Evolutionary conservation across 2,329 filamentous ascomycete genomes (phyloP).

Genomic region (Diaporthe aspalathi): DNA sequence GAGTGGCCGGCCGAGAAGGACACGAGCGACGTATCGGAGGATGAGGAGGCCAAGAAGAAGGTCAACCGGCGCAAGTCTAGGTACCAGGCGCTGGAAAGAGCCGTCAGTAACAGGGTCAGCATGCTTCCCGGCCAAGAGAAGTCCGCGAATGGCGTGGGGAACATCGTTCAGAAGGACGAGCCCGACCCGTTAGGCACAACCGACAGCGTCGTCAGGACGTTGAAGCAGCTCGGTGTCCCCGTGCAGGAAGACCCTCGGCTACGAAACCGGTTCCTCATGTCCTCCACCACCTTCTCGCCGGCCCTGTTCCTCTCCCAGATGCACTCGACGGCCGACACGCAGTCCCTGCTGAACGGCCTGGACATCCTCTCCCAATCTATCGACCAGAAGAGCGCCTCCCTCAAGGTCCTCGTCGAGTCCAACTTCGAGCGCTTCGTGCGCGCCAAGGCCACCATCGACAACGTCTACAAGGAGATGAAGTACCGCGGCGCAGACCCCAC

Average conservation of each 20-base stretch:
- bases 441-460: slow-evolving; percentile 97
- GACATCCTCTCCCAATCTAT: slow-evolving; percentile 91
- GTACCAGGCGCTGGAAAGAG: slow-evolving; percentile 85
- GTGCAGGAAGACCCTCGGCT: slow-evolving; percentile 86
- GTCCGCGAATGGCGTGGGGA: slow-evolving; percentile 74
- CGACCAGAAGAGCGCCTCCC: slow-evolving; percentile 95
- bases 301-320: slow-evolving; percentile 92
- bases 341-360: slow-evolving; percentile 82
- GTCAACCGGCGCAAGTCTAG: slow-evolving; percentile 76
- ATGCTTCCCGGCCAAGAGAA: slow-evolving; percentile 75
- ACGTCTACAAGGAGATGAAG: slow-evolving; percentile 99
- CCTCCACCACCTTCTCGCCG: slow-evolving; percentile 95
- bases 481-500: slow-evolving; percentile 70
- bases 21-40: slow-evolving; percentile 74
- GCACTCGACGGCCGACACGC: slow-evolving; percentile 86
- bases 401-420: slow-evolving; percentile 95
- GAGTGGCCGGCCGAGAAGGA: slow-evolving; percentile 90
- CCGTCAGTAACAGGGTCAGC: slow-evolving; percentile 75
- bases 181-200: slow-evolving; percentile 89
- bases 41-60: slow-evolving; percentile 63
- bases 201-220: slow-evolving; percentile 84
- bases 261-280: slow-evolving; percentile 89
- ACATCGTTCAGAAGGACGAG: slow-evolving; percentile 89
- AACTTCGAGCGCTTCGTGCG: slow-evolving; percentile 99
- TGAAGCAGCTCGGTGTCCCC: slow-evolving; percentile 80